Base-by-base conservation (phyloP, 192 early-diverging fungal species). In the Geranomyces variabilis region DNA sequence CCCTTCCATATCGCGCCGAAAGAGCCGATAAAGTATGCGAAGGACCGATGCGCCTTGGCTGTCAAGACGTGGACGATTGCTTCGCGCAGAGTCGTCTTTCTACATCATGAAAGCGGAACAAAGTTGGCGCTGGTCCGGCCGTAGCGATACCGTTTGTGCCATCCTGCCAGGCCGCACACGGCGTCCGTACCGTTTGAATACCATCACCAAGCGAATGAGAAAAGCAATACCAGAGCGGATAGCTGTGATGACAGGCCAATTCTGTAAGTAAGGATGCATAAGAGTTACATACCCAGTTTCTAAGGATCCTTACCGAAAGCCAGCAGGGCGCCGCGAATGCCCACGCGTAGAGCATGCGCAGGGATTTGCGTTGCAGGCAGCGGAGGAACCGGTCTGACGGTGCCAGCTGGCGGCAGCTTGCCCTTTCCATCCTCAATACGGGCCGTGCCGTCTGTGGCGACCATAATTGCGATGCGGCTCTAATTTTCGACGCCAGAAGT, bases 1-100 rank as follows among this genome's bases (percentile, higher is more conserved):
- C 13, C 33, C 22, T 66, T 66, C 64, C 64, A 66, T 7, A 66
- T 46, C 41, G 64, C 33, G 17, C 41, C 64, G 45, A 66, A 66
- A 14, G 45, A 21, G 13, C 33, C 64, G 12, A 66, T 24, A 44
- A 66, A 66, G 64, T 46, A 41, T 6, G 64, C 45, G 24, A 66
- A 66, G 9, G 21, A 21, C 10, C 45, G 33, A 9, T 48, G 9
- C 21, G 30, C 64, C 17, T 66, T 41, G 8, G 64, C 30, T 8
- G 64, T 66, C 41, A 66, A 30, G 1, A 43, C 43, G 0, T 43
- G 64, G 17, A 43, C 29, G 14, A 66, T 10, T 30, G 43, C 46
- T 19, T 41, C 33, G 26, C 36, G 43, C 0, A 66, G 64, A 8
- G 64, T 46, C n/a, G 33, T 44, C 43, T 66, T 66, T 47, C 64